These are phyloP conservation scores for Dentipellis sp. DNA, from an alignment of 768 basidiomycete genomes.

Conservation along the genomic window DNA sequence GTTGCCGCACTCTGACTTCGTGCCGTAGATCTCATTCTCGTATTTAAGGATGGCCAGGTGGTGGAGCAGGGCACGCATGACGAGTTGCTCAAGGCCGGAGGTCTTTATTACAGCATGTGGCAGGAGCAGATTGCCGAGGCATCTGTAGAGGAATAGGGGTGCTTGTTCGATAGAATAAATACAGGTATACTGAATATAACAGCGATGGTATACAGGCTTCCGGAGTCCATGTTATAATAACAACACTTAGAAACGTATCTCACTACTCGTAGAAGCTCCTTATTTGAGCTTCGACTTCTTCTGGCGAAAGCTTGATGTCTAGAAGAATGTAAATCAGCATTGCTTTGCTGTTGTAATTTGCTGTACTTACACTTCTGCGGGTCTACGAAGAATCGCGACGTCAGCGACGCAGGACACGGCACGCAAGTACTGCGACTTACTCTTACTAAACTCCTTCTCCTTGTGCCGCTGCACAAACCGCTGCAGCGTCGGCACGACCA, in stretches of 20 bases:
- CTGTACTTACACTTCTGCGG: too few species aligned
- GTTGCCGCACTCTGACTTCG: background rate
- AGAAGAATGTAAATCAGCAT: background rate
- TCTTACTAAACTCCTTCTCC: constrained; percentile 82
- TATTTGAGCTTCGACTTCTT: constrained; percentile 66
- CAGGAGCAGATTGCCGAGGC: constrained; percentile 47
- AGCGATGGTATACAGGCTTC: background rate
- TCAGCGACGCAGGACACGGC: background rate
- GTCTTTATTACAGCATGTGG: constrained; percentile 81
- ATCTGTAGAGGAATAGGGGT: constrained; percentile 1
- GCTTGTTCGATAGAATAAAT: background rate
- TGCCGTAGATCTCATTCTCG: constrained; percentile 77
- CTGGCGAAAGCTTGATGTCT: constrained; percentile 75
- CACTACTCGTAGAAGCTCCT: constrained; percentile 43
- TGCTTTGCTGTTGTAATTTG: too few species aligned
- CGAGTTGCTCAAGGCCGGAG: constrained; percentile 60
- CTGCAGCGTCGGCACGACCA: constrained; percentile 68
- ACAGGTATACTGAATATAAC: too few species aligned
- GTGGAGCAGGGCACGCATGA: constrained; percentile 93
- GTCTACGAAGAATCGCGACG: background rate
- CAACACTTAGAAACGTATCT: background rate
- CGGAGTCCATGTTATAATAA: background rate
- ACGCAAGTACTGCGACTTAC: constrained; percentile 30
- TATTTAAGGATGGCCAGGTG: constrained; percentile 83
- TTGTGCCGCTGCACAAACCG: constrained; percentile 66